Percentiles rank a stretch among this genome's conserved stretches.
phyloP scores from a whole-genome alignment of 192 early-diverging fungal genomes.

The Umbelopsis isabellina region DNA sequence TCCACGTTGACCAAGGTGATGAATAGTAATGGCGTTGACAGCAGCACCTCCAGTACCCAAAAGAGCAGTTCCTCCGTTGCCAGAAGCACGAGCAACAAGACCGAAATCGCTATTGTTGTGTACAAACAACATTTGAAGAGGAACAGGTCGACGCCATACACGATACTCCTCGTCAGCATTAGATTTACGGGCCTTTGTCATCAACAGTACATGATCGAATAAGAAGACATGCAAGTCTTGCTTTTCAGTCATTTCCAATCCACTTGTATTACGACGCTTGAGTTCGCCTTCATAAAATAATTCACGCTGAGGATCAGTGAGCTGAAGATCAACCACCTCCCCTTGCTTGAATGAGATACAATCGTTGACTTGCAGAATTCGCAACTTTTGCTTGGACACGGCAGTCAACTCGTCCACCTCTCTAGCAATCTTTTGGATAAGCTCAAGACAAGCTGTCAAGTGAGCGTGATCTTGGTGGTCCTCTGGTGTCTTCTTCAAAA shows the following conservation, averaged over 20 bases:
- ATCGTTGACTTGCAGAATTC: constrained; percentile 30
- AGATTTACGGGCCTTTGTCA: constrained; percentile 68
- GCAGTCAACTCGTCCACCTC: constrained; percentile 19
- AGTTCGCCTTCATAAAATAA: constrained; percentile 80
- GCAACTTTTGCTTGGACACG: constrained; percentile 19
- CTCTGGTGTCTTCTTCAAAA: constrained; percentile 81
- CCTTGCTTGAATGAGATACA: constrained; percentile 36
- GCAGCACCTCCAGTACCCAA: neutral
- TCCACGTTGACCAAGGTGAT: constrained; percentile 47
- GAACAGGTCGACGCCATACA: constrained; percentile 73
- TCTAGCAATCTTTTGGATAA: constrained; percentile 22
- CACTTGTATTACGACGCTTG: constrained; percentile 45
- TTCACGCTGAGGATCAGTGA: constrained; percentile 71
- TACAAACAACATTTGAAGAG: constrained; percentile 68
- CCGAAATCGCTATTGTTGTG: constrained; percentile 13
- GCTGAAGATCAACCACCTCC: constrained; percentile 64
- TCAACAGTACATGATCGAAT: constrained; percentile 86
- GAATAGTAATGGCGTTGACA: constrained; percentile 21
- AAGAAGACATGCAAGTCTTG: constrained; percentile 80
- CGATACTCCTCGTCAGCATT: constrained; percentile 63
- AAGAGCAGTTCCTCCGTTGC: neutral
- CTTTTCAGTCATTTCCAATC: constrained; percentile 53
- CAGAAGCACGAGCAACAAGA: neutral
- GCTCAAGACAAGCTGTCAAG: constrained; percentile 43
- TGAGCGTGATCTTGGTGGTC: constrained; percentile 77